phyloP scores from a whole-genome alignment of 208 protist species.

The Trypanosoma mega region DNA sequence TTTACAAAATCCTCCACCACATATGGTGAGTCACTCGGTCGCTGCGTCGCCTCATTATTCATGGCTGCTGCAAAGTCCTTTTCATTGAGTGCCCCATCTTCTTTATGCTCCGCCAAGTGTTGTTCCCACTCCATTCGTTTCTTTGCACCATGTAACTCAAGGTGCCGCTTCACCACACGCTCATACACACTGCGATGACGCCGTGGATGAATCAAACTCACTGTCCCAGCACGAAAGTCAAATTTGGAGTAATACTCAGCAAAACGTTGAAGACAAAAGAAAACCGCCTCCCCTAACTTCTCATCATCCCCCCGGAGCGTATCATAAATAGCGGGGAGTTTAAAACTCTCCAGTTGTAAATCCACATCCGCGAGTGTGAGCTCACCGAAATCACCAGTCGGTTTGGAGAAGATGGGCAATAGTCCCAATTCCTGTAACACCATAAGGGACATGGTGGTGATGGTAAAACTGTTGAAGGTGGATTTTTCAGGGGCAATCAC shows the following conservation, averaged over 20 bases:
- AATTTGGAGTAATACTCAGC: slow-evolving; percentile 89
- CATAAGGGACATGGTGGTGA: slow-evolving; percentile 90
- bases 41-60: slow-evolving; percentile 61
- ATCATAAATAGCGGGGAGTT: slow-evolving; percentile 73
- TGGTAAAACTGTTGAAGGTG: slow-evolving; percentile 90
- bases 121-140: slow-evolving; percentile 65
- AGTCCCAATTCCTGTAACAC: slow-evolving; percentile 89
- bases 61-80: slow-evolving; percentile 56
- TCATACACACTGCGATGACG: slow-evolving; percentile 75
- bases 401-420: slow-evolving; percentile 65
- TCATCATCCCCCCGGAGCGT: slow-evolving; percentile 77
- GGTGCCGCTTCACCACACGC: slow-evolving; percentile 46
- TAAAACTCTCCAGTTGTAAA: slow-evolving; percentile 38
- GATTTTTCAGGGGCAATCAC: slow-evolving; percentile 79
- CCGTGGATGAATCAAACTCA: slow-evolving; percentile 83
- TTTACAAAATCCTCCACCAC: slow-evolving; percentile 91
- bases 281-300: slow-evolving; percentile 81
- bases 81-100: slow-evolving; percentile 53
- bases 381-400: slow-evolving; percentile 71
- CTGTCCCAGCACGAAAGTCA: slow-evolving; percentile 74
- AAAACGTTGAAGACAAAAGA: slow-evolving; percentile 78
- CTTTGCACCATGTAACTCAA: slow-evolving; percentile 39
- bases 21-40: slow-evolving; percentile 49
- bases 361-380: slow-evolving; percentile 68
- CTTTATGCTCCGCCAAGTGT: slow-evolving; percentile 37